phyloP scores from a whole-genome alignment of 768 basidiomycete genomes.

The Phaeotremella skinneri region DNA sequence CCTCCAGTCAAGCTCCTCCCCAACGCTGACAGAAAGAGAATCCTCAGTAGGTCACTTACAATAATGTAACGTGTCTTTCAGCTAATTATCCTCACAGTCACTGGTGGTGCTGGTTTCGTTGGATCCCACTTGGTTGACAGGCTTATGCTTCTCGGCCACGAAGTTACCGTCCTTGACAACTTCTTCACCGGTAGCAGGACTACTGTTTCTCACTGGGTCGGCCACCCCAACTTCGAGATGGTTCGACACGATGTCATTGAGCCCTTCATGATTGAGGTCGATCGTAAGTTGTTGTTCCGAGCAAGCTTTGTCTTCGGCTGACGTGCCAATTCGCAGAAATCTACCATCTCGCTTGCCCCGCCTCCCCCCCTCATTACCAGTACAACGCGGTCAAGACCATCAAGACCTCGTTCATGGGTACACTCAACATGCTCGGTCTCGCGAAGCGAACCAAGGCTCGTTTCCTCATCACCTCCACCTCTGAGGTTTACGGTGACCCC shows the following conservation, averaged over 20 bases:
- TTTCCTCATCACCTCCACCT: conserved; percentile 93
- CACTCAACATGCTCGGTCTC: conserved; percentile 96
- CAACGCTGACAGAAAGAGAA: conserved; percentile 73
- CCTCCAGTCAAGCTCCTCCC: conserved; percentile 87
- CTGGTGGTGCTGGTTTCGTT: conserved; percentile 98
- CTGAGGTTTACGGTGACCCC: conserved; percentile 98
- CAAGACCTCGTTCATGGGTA: conserved; percentile 98
- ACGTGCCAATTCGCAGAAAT: conserved; percentile 64
- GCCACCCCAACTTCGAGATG: conserved; percentile 98
- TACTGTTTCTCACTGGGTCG: conserved; percentile 63
- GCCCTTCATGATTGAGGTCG: conserved; percentile 97
- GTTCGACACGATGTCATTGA: conserved; percentile 96
- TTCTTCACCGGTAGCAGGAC: conserved; percentile 98
- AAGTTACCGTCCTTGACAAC: conserved; percentile 95
- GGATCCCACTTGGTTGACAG: conserved; percentile 96
- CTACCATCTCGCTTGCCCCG: conserved; percentile 97
- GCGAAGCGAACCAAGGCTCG: conserved; percentile 97
- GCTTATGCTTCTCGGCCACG: conserved; percentile 95
- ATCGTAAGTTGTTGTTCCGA: conserved; percentile 63
- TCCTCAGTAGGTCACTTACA: conserved; percentile 57
- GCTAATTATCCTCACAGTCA: conserved; percentile 56
- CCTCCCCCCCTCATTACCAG: conserved; percentile 96
- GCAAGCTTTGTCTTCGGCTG: conserved; percentile 13
- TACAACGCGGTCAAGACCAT: conserved; percentile 97
- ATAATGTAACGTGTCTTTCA: not conserved